Percentiles rank a stretch among this genome's conserved stretches.
phyloP scores from a whole-genome alignment of 164 flowering plant species.

The Nymphaea colorata region DNA sequence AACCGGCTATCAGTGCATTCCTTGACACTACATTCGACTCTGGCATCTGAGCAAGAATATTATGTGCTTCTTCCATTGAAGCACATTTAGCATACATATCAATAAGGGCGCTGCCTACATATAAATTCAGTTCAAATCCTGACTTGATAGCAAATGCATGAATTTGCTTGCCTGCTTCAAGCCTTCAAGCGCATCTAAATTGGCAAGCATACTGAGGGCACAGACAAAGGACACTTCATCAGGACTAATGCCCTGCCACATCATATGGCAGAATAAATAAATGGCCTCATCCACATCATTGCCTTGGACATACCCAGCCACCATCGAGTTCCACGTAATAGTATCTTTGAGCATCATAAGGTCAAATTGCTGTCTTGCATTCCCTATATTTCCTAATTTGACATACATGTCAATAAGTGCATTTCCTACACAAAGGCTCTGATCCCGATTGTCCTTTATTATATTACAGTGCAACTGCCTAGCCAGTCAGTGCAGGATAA shows the following conservation, averaged over 20 bases:
- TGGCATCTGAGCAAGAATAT: conserved; percentile 43
- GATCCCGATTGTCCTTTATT: conserved; percentile 40
- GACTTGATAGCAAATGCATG: conserved; percentile 52
- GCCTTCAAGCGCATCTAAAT: conserved; percentile 36
- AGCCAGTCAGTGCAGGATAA: conserved; percentile 38
- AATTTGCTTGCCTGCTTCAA: conserved; percentile 42
- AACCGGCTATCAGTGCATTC: conserved; percentile 78
- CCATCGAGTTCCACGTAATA: conserved; percentile 91
- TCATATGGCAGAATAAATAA: conserved; percentile 50
- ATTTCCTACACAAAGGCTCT: conserved; percentile 59
- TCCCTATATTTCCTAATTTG: conserved; percentile 50
- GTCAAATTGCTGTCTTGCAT: conserved; percentile 64
- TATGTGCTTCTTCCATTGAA: conserved; percentile 28
- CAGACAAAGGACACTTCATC: conserved; percentile 77
- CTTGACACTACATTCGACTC: conserved; percentile 44
- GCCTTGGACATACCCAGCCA: conserved; percentile 70
- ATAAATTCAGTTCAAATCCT: conserved; percentile 55
- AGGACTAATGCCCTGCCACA: conserved; percentile 29
- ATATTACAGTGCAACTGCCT: conserved; percentile 64
- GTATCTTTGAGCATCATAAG: conserved; percentile 39
- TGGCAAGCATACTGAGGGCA: conserved; percentile 70
- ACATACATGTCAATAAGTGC: conserved; percentile 92
- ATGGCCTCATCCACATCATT: conserved; percentile 58
- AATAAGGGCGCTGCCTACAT: conserved; percentile 72
- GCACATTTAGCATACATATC: conserved; percentile 73